Evolutionary conservation across 495 filamentous ascomycete genomes (phyloP), one percentile per base, ranked within the genome.

Genomic region (Penicillium pulvis): DNA sequence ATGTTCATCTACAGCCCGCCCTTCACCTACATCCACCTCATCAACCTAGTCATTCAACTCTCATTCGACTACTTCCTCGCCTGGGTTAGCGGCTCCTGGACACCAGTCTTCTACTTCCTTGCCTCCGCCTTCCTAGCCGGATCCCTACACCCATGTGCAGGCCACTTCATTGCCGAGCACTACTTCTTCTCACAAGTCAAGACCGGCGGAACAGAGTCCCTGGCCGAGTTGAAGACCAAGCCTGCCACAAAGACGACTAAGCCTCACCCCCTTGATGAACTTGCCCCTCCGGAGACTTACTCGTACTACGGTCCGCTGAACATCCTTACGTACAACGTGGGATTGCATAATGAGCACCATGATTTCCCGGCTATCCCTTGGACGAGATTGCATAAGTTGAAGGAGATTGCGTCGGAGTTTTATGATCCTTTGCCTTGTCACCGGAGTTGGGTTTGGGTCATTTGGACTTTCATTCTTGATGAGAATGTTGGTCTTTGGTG

Each of bases 91-190:
- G 67, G 77, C 47, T 82, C 85, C 55, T 75, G 86, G 10, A 71
- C 75, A 39, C 76, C 82, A 8, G 62, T 98, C 53, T 78, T 82
- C 53, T 99, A 99, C 77, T 73, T 98, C 41, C 75, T 98, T 6
- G 72, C 91, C 45, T 92, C 86, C 59, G 92, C 89, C 50, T 99
- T 99, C 83, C 82, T 98, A 1, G 95, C 95, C 2, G 95, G 95
- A 30, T 90, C 85, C 23, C 81, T 99, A 44, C 95, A 99, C 74
- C 95, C 95, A 6, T 93, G 92, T 52, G 95, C 95, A 0, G 95
- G 90, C 14, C 95, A 99, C 74, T 99, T 99, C 81, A 98, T 98
- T 74, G 92, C 94, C 57, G 95, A 99, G 75, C 95, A 99, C 82
- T 99, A 99, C 81, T 91, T 99, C 60, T 97, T 98, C 74, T 87